These are phyloP conservation scores for Acephala macrosclerotiorum DNA, from an alignment of 2,329 filamentous ascomycete genomes.

Conservation along the genomic window DNA sequence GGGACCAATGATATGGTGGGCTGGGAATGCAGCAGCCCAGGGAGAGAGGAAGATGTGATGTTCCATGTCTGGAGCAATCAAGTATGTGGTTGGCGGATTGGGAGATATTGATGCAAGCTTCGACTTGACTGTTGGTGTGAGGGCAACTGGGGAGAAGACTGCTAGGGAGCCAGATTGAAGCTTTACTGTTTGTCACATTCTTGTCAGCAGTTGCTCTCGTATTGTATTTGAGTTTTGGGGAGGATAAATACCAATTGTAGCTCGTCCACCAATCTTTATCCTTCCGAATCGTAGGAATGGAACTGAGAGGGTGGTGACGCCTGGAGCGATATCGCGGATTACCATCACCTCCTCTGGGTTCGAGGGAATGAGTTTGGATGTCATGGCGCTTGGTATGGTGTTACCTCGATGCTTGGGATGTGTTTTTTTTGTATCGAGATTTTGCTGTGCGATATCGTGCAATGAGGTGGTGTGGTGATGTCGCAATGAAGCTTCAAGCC, in stretches of 20 bases:
- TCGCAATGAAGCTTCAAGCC: constrained; percentile 10
- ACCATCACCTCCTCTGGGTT: constrained; percentile 88
- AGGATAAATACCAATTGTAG: constrained; percentile 72
- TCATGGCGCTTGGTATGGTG: constrained; percentile 52
- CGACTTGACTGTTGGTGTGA: constrained; percentile 76
- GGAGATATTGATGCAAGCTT: constrained; percentile 72
- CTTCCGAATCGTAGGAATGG: constrained; percentile 85
- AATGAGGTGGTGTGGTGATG: not conserved
- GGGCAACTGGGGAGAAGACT: constrained; percentile 89
- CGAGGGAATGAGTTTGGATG: constrained; percentile 68
- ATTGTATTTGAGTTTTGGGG: not conserved
- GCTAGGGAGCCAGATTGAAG: constrained; percentile 80
- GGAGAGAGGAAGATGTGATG: constrained; percentile 93
- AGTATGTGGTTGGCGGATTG: constrained; percentile 71
- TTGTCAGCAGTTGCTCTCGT: constrained; percentile 17
- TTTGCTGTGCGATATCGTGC: not conserved
- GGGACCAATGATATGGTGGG: constrained; percentile 81
- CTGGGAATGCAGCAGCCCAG: constrained; percentile 82
- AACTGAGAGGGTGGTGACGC: constrained; percentile 79
- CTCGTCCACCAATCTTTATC: constrained; percentile 85
- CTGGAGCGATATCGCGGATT: constrained; percentile 82
- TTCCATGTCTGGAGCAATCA: constrained; percentile 87
- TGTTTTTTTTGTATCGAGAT: not conserved
- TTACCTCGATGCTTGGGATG: not conserved
- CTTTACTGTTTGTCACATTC: constrained; percentile 63